Conservation (phyloP, 345 rosid genomes). For the Turritis glabra region DNA sequence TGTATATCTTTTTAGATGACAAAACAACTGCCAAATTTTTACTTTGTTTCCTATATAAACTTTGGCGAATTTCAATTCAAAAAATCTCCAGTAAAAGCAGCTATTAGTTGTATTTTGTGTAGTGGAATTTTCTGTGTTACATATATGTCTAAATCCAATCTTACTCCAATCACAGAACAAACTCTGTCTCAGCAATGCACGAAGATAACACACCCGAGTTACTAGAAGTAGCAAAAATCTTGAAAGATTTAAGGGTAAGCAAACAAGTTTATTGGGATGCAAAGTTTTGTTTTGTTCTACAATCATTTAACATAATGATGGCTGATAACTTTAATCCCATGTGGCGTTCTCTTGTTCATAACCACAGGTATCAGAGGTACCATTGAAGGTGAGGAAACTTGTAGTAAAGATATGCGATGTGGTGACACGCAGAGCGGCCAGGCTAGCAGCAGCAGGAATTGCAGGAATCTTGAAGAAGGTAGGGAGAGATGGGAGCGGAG, state of each 20-base stretch:
- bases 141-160: conserved; percentile 1
- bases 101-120: not conserved
- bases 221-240: conserved; percentile 60
- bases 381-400: conserved; percentile 70
- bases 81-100: not conserved
- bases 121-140: not conserved
- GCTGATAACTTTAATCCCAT: not conserved
- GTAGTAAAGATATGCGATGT: conserved; percentile 74
- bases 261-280: not conserved
- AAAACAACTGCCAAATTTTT: not conserved
- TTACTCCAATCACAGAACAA: conserved; percentile 47
- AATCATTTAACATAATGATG: not conserved
- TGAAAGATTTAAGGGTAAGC: conserved; percentile 70
- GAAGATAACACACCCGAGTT: conserved; percentile 81
- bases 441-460: conserved; percentile 89
- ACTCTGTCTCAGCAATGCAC: conserved; percentile 72
- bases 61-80: not conserved
- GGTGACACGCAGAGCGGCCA: conserved; percentile 85
- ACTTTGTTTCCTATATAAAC: not conserved
- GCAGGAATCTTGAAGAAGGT: conserved; percentile 88
- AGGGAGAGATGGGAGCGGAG: conserved; percentile 83
- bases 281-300: not conserved
- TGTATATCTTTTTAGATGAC: not conserved
- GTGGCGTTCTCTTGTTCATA: not conserved
- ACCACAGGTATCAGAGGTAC: conserved; percentile 58